A percentile compares a stretch with the other conserved stretches of the same genome.
These are phyloP conservation scores for Leishmania martiniquensis DNA, from an alignment of 208 protist genomes.

Conservation along the genomic window DNA sequence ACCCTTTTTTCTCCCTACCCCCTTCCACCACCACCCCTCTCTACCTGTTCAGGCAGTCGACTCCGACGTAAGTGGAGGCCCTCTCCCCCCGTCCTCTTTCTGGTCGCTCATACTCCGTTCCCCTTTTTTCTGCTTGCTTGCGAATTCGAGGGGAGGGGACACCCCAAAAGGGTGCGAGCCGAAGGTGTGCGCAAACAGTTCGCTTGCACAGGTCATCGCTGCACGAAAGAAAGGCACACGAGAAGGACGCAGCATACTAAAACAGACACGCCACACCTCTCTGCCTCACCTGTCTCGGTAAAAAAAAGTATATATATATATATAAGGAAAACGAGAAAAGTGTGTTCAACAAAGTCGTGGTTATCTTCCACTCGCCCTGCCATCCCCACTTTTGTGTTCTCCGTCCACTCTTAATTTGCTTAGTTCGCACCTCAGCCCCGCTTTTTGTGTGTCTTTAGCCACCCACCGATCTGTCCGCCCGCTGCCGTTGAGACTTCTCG, in stretches of 20 bases:
- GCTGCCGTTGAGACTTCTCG: not conserved
- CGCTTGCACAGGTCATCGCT: too few species aligned
- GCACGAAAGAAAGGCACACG: not conserved
- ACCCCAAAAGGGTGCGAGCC: not conserved
- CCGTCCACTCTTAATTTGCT: not conserved
- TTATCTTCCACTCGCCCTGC: too few species aligned
- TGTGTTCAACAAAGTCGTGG: too few species aligned
- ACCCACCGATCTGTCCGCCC: not conserved
- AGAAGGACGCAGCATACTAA: not conserved
- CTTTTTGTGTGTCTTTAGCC: not conserved
- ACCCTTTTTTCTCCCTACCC: not conserved
- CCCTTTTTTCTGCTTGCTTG: not conserved
- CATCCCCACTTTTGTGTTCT: not conserved
- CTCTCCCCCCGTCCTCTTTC: not conserved
- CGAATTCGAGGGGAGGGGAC: not conserved
- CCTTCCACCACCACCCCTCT: too few species aligned
- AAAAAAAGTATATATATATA: too few species aligned
- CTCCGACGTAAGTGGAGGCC: conserved; percentile 2
- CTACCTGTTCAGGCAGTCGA: not conserved
- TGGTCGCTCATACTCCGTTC: not conserved
- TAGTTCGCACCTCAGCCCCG: too few species aligned
- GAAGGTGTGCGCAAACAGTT: too few species aligned
- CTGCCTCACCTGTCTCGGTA: not conserved
- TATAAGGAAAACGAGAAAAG: too few species aligned
- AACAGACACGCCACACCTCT: not conserved